Evolutionary conservation across 345 rosid species (phyloP), one percentile per base, ranked within the genome.

Genomic region (Corchorus olitorius): DNA sequence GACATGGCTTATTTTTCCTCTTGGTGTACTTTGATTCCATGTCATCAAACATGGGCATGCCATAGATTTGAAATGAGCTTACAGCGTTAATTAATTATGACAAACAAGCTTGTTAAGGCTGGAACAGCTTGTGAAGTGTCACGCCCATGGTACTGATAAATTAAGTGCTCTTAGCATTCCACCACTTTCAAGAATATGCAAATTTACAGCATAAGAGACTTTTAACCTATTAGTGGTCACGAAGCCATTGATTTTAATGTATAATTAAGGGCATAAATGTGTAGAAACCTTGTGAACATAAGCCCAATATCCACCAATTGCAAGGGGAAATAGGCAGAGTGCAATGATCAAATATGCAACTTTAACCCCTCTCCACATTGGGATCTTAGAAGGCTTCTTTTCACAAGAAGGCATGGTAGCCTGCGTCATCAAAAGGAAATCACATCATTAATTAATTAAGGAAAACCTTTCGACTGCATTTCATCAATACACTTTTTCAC

Each of bases 231-330:
- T 27, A 27, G 1, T 27, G 1, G 1, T 27, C 27, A 27, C 1
- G 27, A 27, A 27, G 27, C 27, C 27, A 27, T 27, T 27, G 27
- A 27, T 27, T 27, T 27, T 27, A 27, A 27, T 27, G 27, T 27
- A 27, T 27, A 27, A 27, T 27, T 27, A 27, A 39, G 43, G 43
- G 4, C 43, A 79, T 93, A 94, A 50, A 87, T 88, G 82, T 81
- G 6, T 72, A 27, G 27, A 27, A 27, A 81, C 90, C 88, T 50
- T 39, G 49, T 85, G 84, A 5, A 90, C 95, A 39, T 89, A 86
- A 8, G 96, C 92, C 96, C 96, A 91, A 69, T 87, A 89, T 72
- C 90, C 88, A 27, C 83, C 89, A 45, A 89, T 76, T n/a, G 92
- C 77, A 2, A 91, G 76, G 4, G 93, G 92, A 77, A 81, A 89